Evolutionary conservation across 208 protist species (phyloP), one percentile per base, ranked within the genome.

Genomic region (Trypanosoma caninum): DNA sequence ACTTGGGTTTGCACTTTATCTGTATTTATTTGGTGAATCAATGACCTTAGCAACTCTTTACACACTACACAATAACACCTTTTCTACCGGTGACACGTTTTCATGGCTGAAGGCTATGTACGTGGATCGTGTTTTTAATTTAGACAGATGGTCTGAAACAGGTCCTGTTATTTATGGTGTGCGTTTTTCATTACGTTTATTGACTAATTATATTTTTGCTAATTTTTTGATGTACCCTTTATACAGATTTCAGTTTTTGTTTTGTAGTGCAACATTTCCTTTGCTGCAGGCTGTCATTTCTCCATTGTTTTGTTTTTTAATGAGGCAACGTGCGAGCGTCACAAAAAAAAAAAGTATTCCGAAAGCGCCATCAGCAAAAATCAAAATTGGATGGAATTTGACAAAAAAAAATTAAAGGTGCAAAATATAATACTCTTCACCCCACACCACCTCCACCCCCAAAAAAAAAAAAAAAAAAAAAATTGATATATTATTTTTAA

Each of bases 1-100:
- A 18, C 57, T 86, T 28, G 59, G 59, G 25, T 86, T 89, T 42
- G 68, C 84, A 0, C 16, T 72, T 0, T 87, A 84, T 54, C 62
- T 89, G 18, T 91, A 91, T 64, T 47, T 87, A 10, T 20, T 91
- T 33, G 84, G 82, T 8, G 88, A 94, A 64, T 78, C 65, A 23
- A 68, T 80, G 28, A 84, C 81, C 13, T 41, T 84, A 3, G 33
- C 25, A 2, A 42, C 90, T 3, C 72, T 82, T 18, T 83, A 80
- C 47, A 59, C 80, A 0, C 59, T 94, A 10, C 80, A 94, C 61
- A 78, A 58, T 14, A 68, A 84, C 45, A 45, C 59, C 5, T 66
- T 86, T 13, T 64, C 68, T n/a, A 55, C 79, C n/a, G 84, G 79
- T 0, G 88, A 94, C 27, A 55, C 57, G 2, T 76, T 80, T 28